Conservation (phyloP, 2,329 filamentous ascomycete genomes). For the Chaetomium olivaceum region DNA sequence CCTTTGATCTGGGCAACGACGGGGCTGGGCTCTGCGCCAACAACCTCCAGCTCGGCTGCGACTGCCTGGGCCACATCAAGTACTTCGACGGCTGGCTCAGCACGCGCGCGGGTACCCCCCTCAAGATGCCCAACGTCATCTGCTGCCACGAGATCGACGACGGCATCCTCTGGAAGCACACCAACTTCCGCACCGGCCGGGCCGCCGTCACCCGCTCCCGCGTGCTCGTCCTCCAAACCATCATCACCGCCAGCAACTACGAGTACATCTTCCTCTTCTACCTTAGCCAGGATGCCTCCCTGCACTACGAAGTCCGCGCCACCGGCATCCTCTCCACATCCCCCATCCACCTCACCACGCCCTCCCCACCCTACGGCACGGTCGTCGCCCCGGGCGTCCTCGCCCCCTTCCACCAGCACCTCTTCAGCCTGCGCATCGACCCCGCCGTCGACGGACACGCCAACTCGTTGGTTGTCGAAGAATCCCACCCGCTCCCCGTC, state of each 20-base stretch:
- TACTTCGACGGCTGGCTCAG: constrained; percentile 54
- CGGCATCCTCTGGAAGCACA: constrained; percentile 71
- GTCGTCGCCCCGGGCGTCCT: constrained; percentile 63
- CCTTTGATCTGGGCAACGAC: constrained; percentile 67
- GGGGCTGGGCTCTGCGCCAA: constrained; percentile 66
- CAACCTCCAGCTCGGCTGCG: constrained; percentile 66
- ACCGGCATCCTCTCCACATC: constrained; percentile 64
- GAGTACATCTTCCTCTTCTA: constrained; percentile 68
- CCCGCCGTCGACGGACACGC: constrained; percentile 59
- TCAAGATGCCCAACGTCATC: constrained; percentile 58
- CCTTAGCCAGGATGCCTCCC: constrained; percentile 63
- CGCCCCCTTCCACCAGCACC: constrained; percentile 72
- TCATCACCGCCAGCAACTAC: constrained; percentile 70
- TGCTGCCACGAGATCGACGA: constrained; percentile 71
- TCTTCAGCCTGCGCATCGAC: constrained; percentile 68
- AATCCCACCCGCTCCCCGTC: constrained; percentile 60
- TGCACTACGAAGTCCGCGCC: constrained; percentile 61
- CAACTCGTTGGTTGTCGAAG: constrained; percentile 59
- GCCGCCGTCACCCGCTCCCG: constrained; percentile 62
- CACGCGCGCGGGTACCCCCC: constrained; percentile 57
- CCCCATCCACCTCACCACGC: constrained; percentile 55
- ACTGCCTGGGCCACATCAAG: constrained; percentile 68
- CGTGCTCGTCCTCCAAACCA: constrained; percentile 66
- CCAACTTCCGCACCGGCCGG: constrained; percentile 64
- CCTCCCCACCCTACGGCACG: constrained; percentile 54